Conservation (phyloP, 2,329 filamentous ascomycete species). For the Clarireedia sp. region DNA sequence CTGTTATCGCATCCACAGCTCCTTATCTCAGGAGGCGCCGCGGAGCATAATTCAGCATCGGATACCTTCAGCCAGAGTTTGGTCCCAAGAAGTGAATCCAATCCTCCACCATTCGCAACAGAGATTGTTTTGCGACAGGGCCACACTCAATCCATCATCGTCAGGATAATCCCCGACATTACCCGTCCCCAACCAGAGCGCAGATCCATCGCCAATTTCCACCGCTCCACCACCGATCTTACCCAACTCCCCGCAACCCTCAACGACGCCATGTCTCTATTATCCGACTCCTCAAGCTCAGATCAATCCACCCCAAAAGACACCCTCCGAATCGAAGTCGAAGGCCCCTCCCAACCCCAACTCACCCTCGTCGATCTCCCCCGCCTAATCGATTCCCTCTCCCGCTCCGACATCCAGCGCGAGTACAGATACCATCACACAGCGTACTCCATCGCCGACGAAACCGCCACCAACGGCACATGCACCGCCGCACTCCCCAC, state of each 20-base stretch:
- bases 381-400: neutral
- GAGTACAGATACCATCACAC: no score
- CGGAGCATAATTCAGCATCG: no score
- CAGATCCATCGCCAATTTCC: neutral
- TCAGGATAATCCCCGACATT: slow-evolving; percentile 5
- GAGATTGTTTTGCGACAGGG: slow-evolving; percentile 5
- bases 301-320: neutral
- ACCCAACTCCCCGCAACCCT: neutral
- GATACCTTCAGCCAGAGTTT: neutral
- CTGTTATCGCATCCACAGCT: slow-evolving; percentile 2
- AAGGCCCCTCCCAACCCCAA: slow-evolving; percentile 1
- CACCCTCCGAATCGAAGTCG: slow-evolving; percentile 3
- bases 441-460: no score
- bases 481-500: no score
- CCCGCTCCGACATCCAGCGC: neutral
- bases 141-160: neutral
- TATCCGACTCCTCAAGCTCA: neutral
- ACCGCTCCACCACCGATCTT: neutral
- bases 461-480: no score
- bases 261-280: neutral
- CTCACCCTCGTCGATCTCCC: slow-evolving; percentile 7
- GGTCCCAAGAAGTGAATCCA: neutral
- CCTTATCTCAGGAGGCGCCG: neutral
- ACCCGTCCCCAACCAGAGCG: neutral
- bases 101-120: neutral